Percentiles rank a stretch among this genome's conserved stretches.
phyloP scores from a whole-genome alignment of 2,329 filamentous ascomycete species.

The Fusarium longipes region DNA sequence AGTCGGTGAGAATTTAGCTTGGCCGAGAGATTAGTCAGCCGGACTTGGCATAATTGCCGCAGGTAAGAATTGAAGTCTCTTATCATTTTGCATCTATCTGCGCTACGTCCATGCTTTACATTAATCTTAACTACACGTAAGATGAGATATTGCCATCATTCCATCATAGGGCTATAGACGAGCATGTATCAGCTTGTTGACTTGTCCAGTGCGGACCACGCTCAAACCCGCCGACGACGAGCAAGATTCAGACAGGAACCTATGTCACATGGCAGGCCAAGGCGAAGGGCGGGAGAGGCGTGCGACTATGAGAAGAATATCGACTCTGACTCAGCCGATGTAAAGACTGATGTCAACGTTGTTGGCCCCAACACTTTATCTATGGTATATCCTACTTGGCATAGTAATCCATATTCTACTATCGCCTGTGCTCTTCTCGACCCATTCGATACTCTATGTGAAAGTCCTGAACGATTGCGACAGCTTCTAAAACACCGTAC shows the following conservation, averaged over 20 bases:
- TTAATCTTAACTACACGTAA: fast-evolving
- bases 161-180: fast-evolving
- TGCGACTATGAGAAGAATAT: fast-evolving
- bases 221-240: not conserved
- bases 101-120: not conserved
- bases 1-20: too few relatives aligned
- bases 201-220: fast-evolving
- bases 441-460: slow-evolving; percentile 4
- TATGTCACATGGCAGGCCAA: fast-evolving
- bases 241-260: fast-evolving
- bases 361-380: fast-evolving
- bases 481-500: slow-evolving; percentile 8
- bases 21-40: not conserved
- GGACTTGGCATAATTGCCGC: not conserved
- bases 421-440: not conserved
- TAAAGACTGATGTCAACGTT: too few relatives aligned
- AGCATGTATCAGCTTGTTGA: not conserved
- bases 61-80: not conserved
- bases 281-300: fast-evolving
- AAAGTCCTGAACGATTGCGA: not conserved
- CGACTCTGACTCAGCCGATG: fast-evolving
- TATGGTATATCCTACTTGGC: fast-evolving
- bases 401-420: not conserved
- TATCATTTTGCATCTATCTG: not conserved
- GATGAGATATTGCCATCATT: fast-evolving